Percentiles rank a stretch among this genome's conserved stretches.
Conservation (phyloP, 257 asterid genomes). For the Ligustrum vulgare region DNA sequence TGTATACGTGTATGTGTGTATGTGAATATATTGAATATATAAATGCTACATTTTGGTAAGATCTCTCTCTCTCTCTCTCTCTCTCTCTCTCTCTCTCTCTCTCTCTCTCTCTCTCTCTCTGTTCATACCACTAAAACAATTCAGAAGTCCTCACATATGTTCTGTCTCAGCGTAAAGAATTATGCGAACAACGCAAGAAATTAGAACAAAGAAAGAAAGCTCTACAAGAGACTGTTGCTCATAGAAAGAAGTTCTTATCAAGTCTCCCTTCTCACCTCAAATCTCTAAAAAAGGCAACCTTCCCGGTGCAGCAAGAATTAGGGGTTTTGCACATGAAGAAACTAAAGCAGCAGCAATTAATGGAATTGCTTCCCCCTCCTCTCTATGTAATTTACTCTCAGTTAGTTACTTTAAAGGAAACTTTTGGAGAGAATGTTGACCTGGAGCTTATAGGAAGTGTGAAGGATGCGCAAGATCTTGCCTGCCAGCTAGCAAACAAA, state of each 20-base stretch:
- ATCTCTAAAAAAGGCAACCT: conserved; percentile 89
- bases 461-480: conserved; percentile 83
- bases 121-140: neutral
- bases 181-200: conserved; percentile 78
- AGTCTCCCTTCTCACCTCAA: conserved; percentile 97
- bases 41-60: too few species aligned
- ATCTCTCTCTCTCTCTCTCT: too few species aligned
- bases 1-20: neutral
- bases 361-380: conserved; percentile 95
- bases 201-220: conserved; percentile 79
- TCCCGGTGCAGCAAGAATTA: conserved; percentile 85
- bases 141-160: conserved; percentile 16
- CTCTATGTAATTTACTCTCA: conserved; percentile 85
- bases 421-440: conserved; percentile 84
- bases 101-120: conserved; percentile 1
- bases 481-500: conserved; percentile 82
- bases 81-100: too few species aligned
- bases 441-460: conserved; percentile 83
- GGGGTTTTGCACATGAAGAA: conserved; percentile 81
- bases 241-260: conserved; percentile 79
- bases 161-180: conserved; percentile 82
- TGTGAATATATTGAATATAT: neutral
- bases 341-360: conserved; percentile 85
- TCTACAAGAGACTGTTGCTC: conserved; percentile 76
- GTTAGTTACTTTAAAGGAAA: conserved; percentile 89